Conservation (phyloP, 768 basidiomycete genomes). For the Porpolomopsis calyptriformis region DNA sequence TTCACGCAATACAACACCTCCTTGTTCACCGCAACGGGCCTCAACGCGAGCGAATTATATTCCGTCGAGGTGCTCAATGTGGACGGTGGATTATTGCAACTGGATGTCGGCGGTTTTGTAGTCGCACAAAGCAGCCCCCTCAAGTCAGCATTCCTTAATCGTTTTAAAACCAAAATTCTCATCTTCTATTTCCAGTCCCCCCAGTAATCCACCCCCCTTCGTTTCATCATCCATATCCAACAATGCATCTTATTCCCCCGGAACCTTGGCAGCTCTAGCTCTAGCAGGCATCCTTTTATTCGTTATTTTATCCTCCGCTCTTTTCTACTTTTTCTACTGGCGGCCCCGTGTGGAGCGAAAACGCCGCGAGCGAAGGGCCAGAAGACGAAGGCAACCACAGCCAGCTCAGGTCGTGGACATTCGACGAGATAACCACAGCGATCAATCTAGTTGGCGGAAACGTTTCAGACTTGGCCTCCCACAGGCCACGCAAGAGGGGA, state of each 20-base stretch:
- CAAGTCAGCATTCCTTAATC: not conserved
- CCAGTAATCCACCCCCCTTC: too few relatives aligned
- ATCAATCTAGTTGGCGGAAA: too few relatives aligned
- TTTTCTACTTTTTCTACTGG: slow-evolving; percentile 36
- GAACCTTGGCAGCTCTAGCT: slow-evolving; percentile 57
- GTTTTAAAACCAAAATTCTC: not conserved
- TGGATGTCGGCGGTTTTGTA: slow-evolving; percentile 39
- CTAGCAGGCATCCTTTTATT: slow-evolving; percentile 46
- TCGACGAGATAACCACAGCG: not conserved
- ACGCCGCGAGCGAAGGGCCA: slow-evolving; percentile 11
- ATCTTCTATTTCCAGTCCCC: not conserved
- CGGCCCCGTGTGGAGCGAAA: slow-evolving; percentile 34
- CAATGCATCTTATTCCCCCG: slow-evolving; percentile 21
- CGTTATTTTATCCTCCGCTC: slow-evolving; percentile 28
- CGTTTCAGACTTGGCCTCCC: too few relatives aligned
- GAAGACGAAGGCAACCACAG: not conserved
- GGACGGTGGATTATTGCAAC: slow-evolving; percentile 39
- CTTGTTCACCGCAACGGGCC: slow-evolving; percentile 52
- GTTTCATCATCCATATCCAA: too few relatives aligned
- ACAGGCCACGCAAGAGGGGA: too few relatives aligned
- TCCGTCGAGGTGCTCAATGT: slow-evolving; percentile 45
- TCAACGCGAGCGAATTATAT: slow-evolving; percentile 42
- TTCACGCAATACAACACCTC: slow-evolving; percentile 42
- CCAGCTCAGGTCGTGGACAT: not conserved
- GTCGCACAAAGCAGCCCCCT: not conserved